Evolutionary conservation across 352 stramenopile genomes (phyloP).

Genomic region (Chrysophaeum taylorii): DNA sequence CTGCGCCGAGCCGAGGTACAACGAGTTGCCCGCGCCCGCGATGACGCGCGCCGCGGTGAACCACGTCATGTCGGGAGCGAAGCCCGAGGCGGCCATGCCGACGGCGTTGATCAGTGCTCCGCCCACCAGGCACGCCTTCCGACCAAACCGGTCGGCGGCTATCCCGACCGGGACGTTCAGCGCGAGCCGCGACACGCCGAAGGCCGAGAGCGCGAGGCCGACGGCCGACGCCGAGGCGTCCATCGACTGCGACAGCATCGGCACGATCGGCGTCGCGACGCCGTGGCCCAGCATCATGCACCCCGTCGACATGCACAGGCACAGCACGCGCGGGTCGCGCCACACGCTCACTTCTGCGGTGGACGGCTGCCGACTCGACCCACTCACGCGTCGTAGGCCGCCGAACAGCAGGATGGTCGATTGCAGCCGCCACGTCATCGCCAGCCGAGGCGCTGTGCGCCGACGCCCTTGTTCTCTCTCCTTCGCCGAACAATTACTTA

Average conservation of each 20-base stretch:
- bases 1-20: neutral
- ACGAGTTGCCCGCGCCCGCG: neutral
- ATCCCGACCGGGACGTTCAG: neutral
- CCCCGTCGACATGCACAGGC: too few relatives aligned
- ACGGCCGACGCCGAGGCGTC: neutral
- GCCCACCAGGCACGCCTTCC: neutral
- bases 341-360: too few relatives aligned
- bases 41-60: neutral
- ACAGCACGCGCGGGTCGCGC: too few relatives aligned
- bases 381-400: too few relatives aligned
- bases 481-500: too few relatives aligned
- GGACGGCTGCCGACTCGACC: too few relatives aligned
- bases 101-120: neutral
- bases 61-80: neutral
- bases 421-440: too few relatives aligned
- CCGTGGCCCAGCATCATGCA: slow-evolving; percentile 10
- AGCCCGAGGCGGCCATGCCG: neutral
- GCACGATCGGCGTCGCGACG: neutral
- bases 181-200: neutral
- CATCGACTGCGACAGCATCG: neutral
- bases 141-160: neutral
- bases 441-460: too few relatives aligned
- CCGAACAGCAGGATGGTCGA: too few relatives aligned
- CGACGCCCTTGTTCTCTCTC: too few relatives aligned
- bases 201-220: neutral